Base-by-base conservation (phyloP, 2,329 filamentous ascomycete species). In the Cytospora piceicola region DNA sequence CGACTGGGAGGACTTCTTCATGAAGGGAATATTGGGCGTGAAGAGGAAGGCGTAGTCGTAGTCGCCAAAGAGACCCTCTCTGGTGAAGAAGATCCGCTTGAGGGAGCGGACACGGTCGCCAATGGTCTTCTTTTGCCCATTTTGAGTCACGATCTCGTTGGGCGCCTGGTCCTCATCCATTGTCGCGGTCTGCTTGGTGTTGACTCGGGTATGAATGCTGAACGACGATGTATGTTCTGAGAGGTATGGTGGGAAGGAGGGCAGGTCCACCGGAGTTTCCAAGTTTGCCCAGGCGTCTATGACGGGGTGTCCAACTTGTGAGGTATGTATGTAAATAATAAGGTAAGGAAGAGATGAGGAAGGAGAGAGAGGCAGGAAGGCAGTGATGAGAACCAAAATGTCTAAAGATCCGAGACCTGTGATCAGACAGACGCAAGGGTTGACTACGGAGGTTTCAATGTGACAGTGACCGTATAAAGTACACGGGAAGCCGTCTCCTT, bases 41-140 rank as follows among this genome's bases (percentile, higher is more conserved):
- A 97, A 96, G 51, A 97, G 88, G 73, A 93, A 95, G 42, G 77
- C 91, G 83, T 97, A 97, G 82, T 97, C 91, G 77, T 97, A 97
- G 72, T 88, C 83, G 69, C 94, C 94, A 64, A 97, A 77, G 30
- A 97, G 83, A 15, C 94, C 94, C 1, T 93, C 84, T 68, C 81
- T 88, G 55, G 85, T 87, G 62, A 82, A 77, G 69, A 87, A 82
- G 7, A 79, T 77, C 66, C 77, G 78, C 71, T 74, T 79, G 63
- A 78, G 29, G 53, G 69, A 52, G 36, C 68, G 69, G 15, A 79
- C 34, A 24, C 73, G 72, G 58, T 75, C 71, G 61, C 70, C 72
- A n/a, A 79, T 58, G 20, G 73, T 75, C 65, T 70, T 75, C 63
- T 73, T 75, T 22, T 76, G 73, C 8, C 73, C 69, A 34, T 73